phyloP scores from a whole-genome alignment of 2,329 filamentous ascomycete species.

The Fusarium vanettenii region DNA sequence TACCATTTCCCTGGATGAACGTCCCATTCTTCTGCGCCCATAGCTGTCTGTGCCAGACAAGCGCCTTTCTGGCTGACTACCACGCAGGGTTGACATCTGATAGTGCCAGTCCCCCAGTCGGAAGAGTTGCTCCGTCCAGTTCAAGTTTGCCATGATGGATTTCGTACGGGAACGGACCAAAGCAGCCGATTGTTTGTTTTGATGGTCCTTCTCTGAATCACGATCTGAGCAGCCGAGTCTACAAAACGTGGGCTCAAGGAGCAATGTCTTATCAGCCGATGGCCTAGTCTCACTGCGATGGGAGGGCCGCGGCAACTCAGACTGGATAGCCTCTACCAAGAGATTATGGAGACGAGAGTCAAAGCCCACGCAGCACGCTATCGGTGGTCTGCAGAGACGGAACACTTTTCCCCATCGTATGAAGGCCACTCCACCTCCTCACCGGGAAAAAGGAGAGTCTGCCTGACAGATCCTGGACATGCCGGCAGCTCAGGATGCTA shows the following conservation, averaged over 20 bases:
- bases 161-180: slow-evolving; percentile 4
- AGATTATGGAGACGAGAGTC: neutral
- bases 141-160: neutral
- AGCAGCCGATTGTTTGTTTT: slow-evolving; percentile 7
- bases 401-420: slow-evolving; percentile 13
- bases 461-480: neutral
- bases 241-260: slow-evolving; percentile 23
- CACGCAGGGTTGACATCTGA: slow-evolving; percentile 7
- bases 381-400: slow-evolving; percentile 16
- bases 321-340: neutral
- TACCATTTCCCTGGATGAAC: neutral
- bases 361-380: slow-evolving; percentile 31
- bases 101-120: slow-evolving; percentile 14
- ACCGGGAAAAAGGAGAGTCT: slow-evolving; percentile 2
- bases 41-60: neutral
- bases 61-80: neutral
- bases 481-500: neutral
- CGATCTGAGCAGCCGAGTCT: slow-evolving; percentile 19
- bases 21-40: slow-evolving; percentile 9
- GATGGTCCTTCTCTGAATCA: slow-evolving; percentile 13
- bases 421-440: slow-evolving; percentile 17
- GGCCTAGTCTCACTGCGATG: slow-evolving; percentile 30
- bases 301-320: neutral
- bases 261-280: slow-evolving; percentile 27
- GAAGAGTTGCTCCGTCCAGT: slow-evolving; percentile 28